Base-by-base conservation (phyloP, 495 filamentous ascomycete genomes). In the Aspergillus haitiensis region DNA sequence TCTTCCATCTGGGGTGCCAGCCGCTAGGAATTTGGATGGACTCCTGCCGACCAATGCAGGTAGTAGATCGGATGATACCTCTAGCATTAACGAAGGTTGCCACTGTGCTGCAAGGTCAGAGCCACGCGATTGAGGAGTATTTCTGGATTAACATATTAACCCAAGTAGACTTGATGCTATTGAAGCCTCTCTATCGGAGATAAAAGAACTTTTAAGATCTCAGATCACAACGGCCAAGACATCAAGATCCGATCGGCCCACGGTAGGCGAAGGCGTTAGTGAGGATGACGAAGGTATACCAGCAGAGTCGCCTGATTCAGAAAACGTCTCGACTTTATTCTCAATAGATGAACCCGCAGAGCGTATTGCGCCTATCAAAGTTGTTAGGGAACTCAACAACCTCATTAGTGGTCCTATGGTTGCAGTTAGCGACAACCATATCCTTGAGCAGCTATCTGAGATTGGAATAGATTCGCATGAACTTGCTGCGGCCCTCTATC, bases 121-220 rank as follows among this genome's bases (percentile, higher is more conserved):
- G 3, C 27, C 32, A 6, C 4, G 12, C 5, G 8, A 51, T 32
- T 34, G 9, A 47, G 18, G 18, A 3, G 9, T 33, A 51, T 32
- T 4, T 31, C 11, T 34, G 12, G 21, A 6, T 7, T 15, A 4
- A 33, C 6, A 15, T 50, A 13, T 15, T 51, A 21, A 51, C 48
- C 34, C 21, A 15, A 34, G 10, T 15, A 51, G 48, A 51, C 21
- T 51, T 9, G 31, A 51, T 12, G 48, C 48, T 21, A 51, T 51
- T 33, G 48, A 51, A 34, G 48, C 27, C 11, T 51, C 48, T 34
- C 48, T 51, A 34, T 5, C 48, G 12, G 48, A 51, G 15, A 51
- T 51, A 51, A 51, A 51, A 51, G 10, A 51, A 31, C 48, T 51
- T 34, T 15, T 51, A 6, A 34, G 15, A 34, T 51, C 48, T 32